These are phyloP conservation scores for Ogataea pini DNA, from an alignment of 805 yeast species.

Conservation along the genomic window DNA sequence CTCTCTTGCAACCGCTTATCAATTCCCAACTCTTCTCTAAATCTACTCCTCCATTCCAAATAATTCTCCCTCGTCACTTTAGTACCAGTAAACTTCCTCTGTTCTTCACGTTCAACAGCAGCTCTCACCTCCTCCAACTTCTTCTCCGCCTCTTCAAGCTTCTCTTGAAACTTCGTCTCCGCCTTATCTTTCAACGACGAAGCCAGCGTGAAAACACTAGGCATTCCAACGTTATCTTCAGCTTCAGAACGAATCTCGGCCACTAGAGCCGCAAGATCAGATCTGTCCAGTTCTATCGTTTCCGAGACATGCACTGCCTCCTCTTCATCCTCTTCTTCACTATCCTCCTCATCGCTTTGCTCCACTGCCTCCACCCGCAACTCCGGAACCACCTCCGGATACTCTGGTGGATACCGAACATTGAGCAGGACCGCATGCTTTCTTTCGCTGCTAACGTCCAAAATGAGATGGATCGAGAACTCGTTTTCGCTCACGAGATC, in stretches of 20 bases:
- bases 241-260: slow-evolving; percentile 57
- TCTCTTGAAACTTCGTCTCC: slow-evolving; percentile 64
- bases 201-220: slow-evolving; percentile 81
- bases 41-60: slow-evolving; percentile 66
- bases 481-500: slow-evolving; percentile 44
- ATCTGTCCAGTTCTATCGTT: slow-evolving; percentile 51
- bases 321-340: slow-evolving; percentile 49
- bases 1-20: slow-evolving; percentile 59
- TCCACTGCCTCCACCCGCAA: slow-evolving; percentile 43
- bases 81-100: slow-evolving; percentile 88
- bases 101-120: slow-evolving; percentile 77
- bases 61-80: slow-evolving; percentile 81
- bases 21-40: slow-evolving; percentile 71
- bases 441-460: slow-evolving; percentile 69
- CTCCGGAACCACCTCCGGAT: slow-evolving; percentile 80
- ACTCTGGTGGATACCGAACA: slow-evolving; percentile 73
- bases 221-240: slow-evolving; percentile 82
- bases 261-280: slow-evolving; percentile 45
- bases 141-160: slow-evolving; percentile 54
- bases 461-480: slow-evolving; percentile 56
- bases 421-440: slow-evolving; percentile 55
- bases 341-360: slow-evolving; percentile 39
- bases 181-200: slow-evolving; percentile 80
- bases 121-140: slow-evolving; percentile 57
- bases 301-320: slow-evolving; percentile 57